A percentile compares a stretch with the other conserved stretches of the same genome.
Conservation (phyloP, 371 early-diverging fungal species). For the Blastocladiella emersonii region DNA sequence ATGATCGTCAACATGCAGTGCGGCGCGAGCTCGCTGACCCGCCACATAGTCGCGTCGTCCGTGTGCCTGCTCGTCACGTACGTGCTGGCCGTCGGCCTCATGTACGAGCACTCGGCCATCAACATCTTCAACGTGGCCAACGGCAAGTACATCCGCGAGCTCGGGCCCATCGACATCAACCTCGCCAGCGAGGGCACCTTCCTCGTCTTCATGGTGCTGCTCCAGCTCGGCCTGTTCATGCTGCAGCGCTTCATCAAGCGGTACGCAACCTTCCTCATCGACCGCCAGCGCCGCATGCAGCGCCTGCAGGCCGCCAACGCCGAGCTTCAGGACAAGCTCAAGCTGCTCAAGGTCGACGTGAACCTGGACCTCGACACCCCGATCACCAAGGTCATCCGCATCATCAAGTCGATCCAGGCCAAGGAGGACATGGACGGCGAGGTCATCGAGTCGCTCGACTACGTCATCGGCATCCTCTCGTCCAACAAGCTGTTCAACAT, state of each 20-base stretch:
- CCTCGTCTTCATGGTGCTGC: slow-evolving; percentile 14
- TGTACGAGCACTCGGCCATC: background rate
- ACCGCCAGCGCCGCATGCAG: slow-evolving; percentile 15
- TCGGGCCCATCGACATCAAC: background rate
- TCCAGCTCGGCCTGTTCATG: slow-evolving; percentile 14
- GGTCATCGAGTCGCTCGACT: slow-evolving; percentile 22
- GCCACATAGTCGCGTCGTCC: background rate
- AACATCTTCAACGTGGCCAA: slow-evolving; percentile 2
- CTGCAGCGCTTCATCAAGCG: slow-evolving; percentile 23
- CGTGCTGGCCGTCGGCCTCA: background rate
- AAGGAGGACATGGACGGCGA: slow-evolving; percentile 19
- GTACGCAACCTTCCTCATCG: slow-evolving; percentile 21
- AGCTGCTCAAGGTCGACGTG: slow-evolving; percentile 17
- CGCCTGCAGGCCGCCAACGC: slow-evolving; percentile 17
- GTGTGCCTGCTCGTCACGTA: background rate
- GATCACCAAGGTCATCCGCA: slow-evolving; percentile 32
- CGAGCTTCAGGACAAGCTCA: slow-evolving; percentile 19
- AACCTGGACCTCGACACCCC: slow-evolving; percentile 32
- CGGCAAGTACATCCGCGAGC: background rate
- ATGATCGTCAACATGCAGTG: slow-evolving; percentile 9
- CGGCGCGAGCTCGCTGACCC: slow-evolving; percentile 1
- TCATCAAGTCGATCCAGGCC: slow-evolving; percentile 22
- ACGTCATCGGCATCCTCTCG: slow-evolving; percentile 25
- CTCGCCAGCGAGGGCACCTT: slow-evolving; percentile 15
- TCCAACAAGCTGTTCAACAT: slow-evolving; percentile 31